phyloP scores from a whole-genome alignment of 2,329 filamentous ascomycete genomes.

The Xylaria sp. region DNA sequence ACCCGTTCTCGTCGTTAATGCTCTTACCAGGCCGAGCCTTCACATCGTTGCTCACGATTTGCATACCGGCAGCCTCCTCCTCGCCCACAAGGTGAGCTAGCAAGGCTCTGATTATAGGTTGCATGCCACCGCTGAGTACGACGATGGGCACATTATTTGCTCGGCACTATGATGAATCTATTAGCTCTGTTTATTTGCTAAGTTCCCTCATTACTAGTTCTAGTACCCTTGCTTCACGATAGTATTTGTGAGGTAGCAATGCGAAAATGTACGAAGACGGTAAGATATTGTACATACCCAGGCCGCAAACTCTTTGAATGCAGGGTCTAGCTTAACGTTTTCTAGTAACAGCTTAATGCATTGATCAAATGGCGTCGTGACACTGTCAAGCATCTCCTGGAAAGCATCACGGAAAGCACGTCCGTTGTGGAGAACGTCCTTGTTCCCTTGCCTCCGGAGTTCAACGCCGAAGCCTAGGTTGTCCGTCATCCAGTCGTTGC shows the following conservation, averaged over 20 bases:
- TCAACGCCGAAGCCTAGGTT: slow-evolving; percentile 85
- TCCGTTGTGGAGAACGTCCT: slow-evolving; percentile 77
- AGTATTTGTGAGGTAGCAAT: too few species aligned
- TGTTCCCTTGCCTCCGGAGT: slow-evolving; percentile 77
- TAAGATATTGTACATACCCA: slow-evolving; percentile 64
- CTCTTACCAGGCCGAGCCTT: slow-evolving; percentile 70
- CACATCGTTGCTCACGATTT: slow-evolving; percentile 92
- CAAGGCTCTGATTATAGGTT: slow-evolving; percentile 86
- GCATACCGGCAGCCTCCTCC: slow-evolving; percentile 78
- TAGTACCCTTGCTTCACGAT: too few species aligned
- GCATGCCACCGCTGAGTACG: slow-evolving; percentile 92
- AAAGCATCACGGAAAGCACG: slow-evolving; percentile 87
- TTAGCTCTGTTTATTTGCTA: slow-evolving; percentile 46
- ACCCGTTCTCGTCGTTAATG: slow-evolving; percentile 83
- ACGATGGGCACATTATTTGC: slow-evolving; percentile 90
- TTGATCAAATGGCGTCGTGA: slow-evolving; percentile 81
- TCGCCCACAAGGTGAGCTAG: slow-evolving; percentile 82
- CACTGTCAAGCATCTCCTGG: slow-evolving; percentile 89
- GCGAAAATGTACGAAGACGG: background rate
- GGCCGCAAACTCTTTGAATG: slow-evolving; percentile 87
- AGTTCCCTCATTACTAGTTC: background rate
- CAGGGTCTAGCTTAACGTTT: slow-evolving; percentile 89
- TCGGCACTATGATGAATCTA: slow-evolving; percentile 50
- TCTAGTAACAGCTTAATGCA: slow-evolving; percentile 82
- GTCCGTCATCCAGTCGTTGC: slow-evolving; percentile 82